Conservation (phyloP, 257 asterid genomes). For the Verbena officinalis region DNA sequence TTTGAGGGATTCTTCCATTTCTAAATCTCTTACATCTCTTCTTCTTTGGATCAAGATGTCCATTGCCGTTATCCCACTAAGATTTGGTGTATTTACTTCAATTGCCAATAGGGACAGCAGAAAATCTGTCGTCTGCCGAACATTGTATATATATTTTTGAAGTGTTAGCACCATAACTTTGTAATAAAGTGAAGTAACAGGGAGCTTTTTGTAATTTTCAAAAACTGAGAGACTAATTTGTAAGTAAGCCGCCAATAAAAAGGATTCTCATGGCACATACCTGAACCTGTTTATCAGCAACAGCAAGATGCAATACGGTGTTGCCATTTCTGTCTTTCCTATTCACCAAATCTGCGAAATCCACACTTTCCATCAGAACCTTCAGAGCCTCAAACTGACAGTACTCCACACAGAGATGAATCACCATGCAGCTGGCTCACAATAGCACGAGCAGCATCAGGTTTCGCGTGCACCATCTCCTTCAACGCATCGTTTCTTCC, state of each 20-base stretch:
- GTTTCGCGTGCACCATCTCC: conserved; percentile 23
- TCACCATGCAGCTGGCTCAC: conserved; percentile 3
- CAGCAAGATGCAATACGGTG: conserved; percentile 24
- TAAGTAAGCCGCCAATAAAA: too few species aligned
- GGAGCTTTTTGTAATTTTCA: too few species aligned
- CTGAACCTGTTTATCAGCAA: conserved; percentile 36
- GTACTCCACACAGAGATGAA: conserved; percentile 49
- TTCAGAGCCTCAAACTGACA: conserved; percentile 39
- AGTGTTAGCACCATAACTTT: too few species aligned
- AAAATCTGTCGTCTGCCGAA: conserved; percentile 31
- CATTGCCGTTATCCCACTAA: conserved; percentile 36
- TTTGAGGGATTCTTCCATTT: conserved; percentile 35
- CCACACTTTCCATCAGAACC: conserved; percentile 4
- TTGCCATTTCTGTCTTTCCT: too few species aligned
- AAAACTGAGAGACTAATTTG: too few species aligned
- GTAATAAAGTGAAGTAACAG: too few species aligned
- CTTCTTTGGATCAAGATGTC: conserved; percentile 38
- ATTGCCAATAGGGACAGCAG: conserved; percentile 24
- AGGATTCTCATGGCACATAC: too few species aligned
- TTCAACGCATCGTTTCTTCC: conserved; percentile 41
- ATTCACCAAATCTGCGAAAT: not conserved
- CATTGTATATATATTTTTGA: too few species aligned
- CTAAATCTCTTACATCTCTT: conserved; percentile 29
- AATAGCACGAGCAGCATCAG: conserved; percentile 33
- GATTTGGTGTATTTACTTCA: conserved; percentile 33